A percentile compares a stretch with the other conserved stretches of the same genome.
phyloP scores from a whole-genome alignment of 2,329 filamentous ascomycete species.

The Xylaria sp. region DNA sequence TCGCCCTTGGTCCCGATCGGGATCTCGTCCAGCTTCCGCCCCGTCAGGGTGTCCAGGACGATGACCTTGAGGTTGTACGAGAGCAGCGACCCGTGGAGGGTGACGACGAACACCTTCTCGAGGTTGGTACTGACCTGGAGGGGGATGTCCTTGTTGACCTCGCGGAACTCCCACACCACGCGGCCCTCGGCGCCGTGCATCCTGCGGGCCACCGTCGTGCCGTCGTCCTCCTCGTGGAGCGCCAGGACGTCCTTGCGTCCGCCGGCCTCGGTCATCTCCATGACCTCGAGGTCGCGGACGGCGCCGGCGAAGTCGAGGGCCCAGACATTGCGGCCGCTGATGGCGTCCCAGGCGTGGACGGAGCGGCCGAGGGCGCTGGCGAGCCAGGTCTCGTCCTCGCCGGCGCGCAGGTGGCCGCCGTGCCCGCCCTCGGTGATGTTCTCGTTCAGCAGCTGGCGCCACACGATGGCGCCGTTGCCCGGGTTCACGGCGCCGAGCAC shows the following conservation, averaged over 20 bases:
- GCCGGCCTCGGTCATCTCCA: conserved; percentile 69
- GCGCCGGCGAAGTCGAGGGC: conserved; percentile 60
- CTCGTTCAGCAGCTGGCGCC: conserved; percentile 76
- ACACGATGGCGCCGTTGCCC: conserved; percentile 79
- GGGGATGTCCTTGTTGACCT: conserved; percentile 69
- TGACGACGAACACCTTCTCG: conserved; percentile 74
- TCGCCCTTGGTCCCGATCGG: conserved; percentile 75
- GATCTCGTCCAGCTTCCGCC: conserved; percentile 72
- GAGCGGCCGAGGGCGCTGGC: conserved; percentile 71
- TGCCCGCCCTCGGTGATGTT: conserved; percentile 49
- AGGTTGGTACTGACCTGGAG: conserved; percentile 75
- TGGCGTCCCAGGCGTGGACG: conserved; percentile 81
- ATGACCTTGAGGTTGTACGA: conserved; percentile 78
- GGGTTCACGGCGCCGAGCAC: conserved; percentile 89
- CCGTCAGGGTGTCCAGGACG: conserved; percentile 72
- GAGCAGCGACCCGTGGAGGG: conserved; percentile 69
- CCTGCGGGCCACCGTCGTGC: conserved; percentile 64
- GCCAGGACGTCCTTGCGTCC: conserved; percentile 70
- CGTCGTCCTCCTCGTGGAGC: conserved; percentile 62
- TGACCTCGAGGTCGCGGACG: conserved; percentile 73
- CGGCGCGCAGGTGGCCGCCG: conserved; percentile 67
- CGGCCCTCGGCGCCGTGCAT: conserved; percentile 73
- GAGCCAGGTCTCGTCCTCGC: conserved; percentile 77
- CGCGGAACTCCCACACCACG: conserved; percentile 77
- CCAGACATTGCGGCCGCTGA: conserved; percentile 81